phyloP scores from a whole-genome alignment of 2,329 filamentous ascomycete genomes.

The Fusarium xyrophilum region DNA sequence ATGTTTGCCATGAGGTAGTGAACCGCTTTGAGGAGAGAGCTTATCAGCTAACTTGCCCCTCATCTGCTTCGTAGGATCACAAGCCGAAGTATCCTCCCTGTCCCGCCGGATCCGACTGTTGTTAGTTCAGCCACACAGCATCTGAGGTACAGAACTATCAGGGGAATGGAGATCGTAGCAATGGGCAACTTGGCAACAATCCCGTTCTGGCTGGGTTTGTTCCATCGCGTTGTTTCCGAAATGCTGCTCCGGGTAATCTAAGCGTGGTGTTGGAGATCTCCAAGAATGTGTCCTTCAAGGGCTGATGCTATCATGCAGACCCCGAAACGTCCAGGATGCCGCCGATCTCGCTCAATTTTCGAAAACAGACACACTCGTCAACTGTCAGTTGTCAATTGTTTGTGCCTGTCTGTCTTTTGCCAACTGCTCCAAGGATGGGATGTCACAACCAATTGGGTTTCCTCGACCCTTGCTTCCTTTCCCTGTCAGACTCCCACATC shows the following conservation, averaged over 20 bases:
- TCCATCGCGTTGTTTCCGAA: neutral
- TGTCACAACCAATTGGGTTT: neutral
- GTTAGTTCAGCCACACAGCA: slow-evolving; percentile 25
- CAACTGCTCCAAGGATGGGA: neutral
- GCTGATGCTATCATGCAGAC: slow-evolving; percentile 10
- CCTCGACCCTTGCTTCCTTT: slow-evolving; percentile 1
- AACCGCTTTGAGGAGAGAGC: slow-evolving; percentile 15
- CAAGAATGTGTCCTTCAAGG: slow-evolving; percentile 3
- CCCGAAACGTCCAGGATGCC: slow-evolving; percentile 5
- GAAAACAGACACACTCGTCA: neutral
- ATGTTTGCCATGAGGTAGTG: neutral
- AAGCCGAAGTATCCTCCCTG: slow-evolving; percentile 2
- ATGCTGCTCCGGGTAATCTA: neutral
- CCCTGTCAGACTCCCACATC: slow-evolving; percentile 2
- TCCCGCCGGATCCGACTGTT: slow-evolving; percentile 21
- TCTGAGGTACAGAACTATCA: neutral
- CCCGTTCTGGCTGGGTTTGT: neutral
- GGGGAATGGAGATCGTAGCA: neutral
- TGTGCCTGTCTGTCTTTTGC: neutral
- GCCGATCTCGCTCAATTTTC: slow-evolving; percentile 7
- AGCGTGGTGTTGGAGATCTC: slow-evolving; percentile 1
- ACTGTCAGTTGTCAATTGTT: neutral
- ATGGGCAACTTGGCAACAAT: slow-evolving; percentile 15
- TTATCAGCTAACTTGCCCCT: slow-evolving; percentile 22
- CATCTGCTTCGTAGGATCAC: neutral